A percentile compares a stretch with the other conserved stretches of the same genome.
Conservation (phyloP, 179 eudicot species). For the Nepenthes alata region DNA sequence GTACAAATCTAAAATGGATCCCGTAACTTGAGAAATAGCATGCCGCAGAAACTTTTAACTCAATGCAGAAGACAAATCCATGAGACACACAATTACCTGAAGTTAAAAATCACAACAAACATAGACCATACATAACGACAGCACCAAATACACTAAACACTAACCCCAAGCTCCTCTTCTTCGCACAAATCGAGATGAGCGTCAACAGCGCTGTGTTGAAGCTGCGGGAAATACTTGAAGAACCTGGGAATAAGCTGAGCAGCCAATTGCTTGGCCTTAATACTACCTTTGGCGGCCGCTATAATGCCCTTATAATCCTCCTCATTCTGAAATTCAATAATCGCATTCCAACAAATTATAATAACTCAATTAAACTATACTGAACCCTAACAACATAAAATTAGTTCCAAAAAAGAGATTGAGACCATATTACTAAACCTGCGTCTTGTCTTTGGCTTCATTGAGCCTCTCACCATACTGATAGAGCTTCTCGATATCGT, state of each 20-base stretch:
- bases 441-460: constrained; percentile 83
- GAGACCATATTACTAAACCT: constrained; percentile 24
- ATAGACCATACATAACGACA: neutral
- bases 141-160: constrained; percentile 7
- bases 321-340: constrained; percentile 32
- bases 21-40: too few relatives aligned
- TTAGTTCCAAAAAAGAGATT: constrained; percentile 3
- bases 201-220: constrained; percentile 43
- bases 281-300: constrained; percentile 48
- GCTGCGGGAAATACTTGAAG: constrained; percentile 67
- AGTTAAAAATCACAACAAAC: too few relatives aligned
- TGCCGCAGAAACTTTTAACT: too few relatives aligned
- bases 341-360: neutral
- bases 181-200: constrained; percentile 88
- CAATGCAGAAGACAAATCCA: too few relatives aligned
- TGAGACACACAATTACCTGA: too few relatives aligned
- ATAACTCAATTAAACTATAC: too few relatives aligned
- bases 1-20: too few relatives aligned
- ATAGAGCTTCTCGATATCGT: constrained; percentile 72
- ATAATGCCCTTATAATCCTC: constrained; percentile 72
- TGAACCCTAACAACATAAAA: constrained; percentile 11
- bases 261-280: constrained; percentile 75
- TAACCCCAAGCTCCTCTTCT: constrained; percentile 92
- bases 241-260: constrained; percentile 92
- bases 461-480: constrained; percentile 76